Evolutionary conservation across 1,284 basidiomycete genomes (phyloP), one percentile per base, ranked within the genome.

Genomic region (Kwoniella shivajii): DNA sequence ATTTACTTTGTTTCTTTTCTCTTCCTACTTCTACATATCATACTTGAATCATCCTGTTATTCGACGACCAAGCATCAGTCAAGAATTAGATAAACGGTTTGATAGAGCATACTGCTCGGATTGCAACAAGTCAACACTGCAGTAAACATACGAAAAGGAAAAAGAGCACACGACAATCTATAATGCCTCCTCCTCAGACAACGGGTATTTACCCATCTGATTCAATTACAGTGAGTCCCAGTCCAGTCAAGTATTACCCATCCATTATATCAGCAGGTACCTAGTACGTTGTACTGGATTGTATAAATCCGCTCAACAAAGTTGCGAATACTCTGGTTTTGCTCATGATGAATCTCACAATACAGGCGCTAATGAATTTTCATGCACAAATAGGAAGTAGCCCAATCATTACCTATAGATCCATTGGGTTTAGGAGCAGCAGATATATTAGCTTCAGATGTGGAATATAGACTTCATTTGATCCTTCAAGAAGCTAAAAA

Each of bases 381-480:
- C 29, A 13, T 10, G 22, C 7, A 7, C 16, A 6, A 11, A 16
- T 62, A 95, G 92, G 94, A 98, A 80, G 88, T 90, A 45, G 93
- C 96, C 42, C 93, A 97, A 68, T 88, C 89, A 0, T 78, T 97
- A 29, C 88, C 88, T 46, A 86, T 98, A 57, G 81, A 85, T n/a
- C 87, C 81, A 43, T 79, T 99, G 41, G 83, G 90, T 1, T 90
- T 94, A 55, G 77, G 84, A 6, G 89, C 97, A 11, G 89, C 92
- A 2, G 86, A 86, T 18, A 84, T 90, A 0, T 83, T 99, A 16
- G 93, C 95, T 2, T 92, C 90, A 60, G 96, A 99, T 80, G 92
- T 98, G 39, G 95, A 99, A 75, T 97, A 98, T 78, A 84, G 96
- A 57, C 85, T 98, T 71, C 92, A 95, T 74, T 90, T 76, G 39